phyloP scores from a whole-genome alignment of 2,329 filamentous ascomycete species.

The Phyllachora maydis region DNA sequence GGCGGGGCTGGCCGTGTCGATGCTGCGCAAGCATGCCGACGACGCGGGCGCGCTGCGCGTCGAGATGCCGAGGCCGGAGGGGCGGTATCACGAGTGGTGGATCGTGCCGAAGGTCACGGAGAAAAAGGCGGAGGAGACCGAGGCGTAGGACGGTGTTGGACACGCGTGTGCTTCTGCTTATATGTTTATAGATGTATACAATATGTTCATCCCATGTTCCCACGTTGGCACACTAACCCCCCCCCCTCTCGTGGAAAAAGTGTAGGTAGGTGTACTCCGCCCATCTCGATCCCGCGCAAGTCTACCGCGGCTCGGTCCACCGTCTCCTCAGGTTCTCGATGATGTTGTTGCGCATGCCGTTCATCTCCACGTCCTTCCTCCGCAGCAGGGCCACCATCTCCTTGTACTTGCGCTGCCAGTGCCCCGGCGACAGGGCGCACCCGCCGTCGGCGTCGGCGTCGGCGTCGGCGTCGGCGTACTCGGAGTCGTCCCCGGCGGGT shows the following conservation, averaged over 20 bases:
- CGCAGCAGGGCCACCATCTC: conserved; percentile 5
- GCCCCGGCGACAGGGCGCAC: too few species aligned
- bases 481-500: conserved; percentile 8
- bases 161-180: too few species aligned
- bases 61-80: conserved; percentile 28
- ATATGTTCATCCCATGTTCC: too few species aligned
- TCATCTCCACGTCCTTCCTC: conserved; percentile 2
- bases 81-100: conserved; percentile 45
- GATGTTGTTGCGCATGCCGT: neutral
- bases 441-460: too few species aligned
- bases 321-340: neutral
- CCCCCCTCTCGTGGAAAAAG: neutral
- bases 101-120: conserved; percentile 31
- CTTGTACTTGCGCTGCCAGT: too few species aligned
- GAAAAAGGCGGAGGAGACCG: too few species aligned
- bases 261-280: neutral
- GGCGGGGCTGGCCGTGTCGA: conserved; percentile 40
- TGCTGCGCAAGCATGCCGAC: conserved; percentile 15
- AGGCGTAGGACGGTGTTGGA: too few species aligned
- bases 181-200: too few species aligned
- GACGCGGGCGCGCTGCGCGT: conserved; percentile 13
- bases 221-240: too few species aligned
- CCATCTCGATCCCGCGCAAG: too few species aligned
- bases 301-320: too few species aligned
- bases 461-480: too few species aligned